phyloP scores from a whole-genome alignment of 805 yeast species.

The Starmerella kuoi region DNA sequence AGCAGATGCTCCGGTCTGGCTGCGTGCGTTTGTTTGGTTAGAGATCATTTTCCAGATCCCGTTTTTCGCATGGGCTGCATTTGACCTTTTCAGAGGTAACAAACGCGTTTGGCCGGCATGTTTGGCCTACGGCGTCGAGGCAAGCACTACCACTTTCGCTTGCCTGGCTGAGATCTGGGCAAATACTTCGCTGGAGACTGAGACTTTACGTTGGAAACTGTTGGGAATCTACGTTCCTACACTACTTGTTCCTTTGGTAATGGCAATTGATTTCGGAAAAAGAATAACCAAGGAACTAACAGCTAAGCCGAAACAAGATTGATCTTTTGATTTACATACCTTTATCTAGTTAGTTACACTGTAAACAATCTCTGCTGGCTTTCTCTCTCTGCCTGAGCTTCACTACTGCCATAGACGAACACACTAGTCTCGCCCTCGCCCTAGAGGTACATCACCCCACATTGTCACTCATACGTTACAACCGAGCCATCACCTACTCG shows the following conservation, averaged over 20 bases:
- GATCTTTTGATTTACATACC: neutral
- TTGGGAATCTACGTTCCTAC: constrained; percentile 57
- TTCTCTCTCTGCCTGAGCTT: too few relatives aligned
- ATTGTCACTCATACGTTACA: too few relatives aligned
- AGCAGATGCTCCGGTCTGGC: constrained; percentile 54
- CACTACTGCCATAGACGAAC: too few relatives aligned
- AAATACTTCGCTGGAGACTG: constrained; percentile 30
- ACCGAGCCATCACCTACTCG: too few relatives aligned
- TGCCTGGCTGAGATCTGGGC: constrained; percentile 37
- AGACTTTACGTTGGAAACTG: constrained; percentile 34
- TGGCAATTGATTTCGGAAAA: constrained; percentile 36
- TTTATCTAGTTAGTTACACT: neutral
- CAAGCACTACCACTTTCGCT: constrained; percentile 62
- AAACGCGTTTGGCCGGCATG: constrained; percentile 33
- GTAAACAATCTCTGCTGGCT: too few relatives aligned
- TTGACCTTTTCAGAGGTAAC: constrained; percentile 28
- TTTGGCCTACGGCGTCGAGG: constrained; percentile 68
- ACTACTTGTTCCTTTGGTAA: constrained; percentile 46
- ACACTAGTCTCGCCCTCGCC: too few relatives aligned
- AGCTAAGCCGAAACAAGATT: constrained; percentile 7
- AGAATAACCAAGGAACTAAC: constrained; percentile 18
- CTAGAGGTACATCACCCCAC: too few relatives aligned
- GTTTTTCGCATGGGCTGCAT: constrained; percentile 42
- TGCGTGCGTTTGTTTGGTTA: constrained; percentile 52
- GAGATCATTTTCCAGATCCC: constrained; percentile 76